Conservation (phyloP, 352 stramenopile species). For the Globisporangium uncinulatum region DNA sequence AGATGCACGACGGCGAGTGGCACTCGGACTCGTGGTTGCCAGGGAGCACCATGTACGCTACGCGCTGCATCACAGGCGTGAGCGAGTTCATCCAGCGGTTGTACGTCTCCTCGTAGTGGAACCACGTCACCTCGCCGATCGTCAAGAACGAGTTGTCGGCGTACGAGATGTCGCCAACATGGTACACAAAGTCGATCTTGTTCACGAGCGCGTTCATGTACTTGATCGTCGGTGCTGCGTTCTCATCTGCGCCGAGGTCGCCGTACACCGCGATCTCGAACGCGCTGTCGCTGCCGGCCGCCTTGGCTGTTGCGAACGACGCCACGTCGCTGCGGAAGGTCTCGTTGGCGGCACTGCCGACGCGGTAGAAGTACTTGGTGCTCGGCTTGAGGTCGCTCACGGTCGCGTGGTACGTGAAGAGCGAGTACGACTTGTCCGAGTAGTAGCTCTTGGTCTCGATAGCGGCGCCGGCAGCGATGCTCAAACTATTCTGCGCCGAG, state of each 20-base stretch:
- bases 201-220: conserved; percentile 31
- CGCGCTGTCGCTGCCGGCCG: conserved; percentile 16
- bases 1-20: conserved; percentile 53
- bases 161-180: conserved; percentile 70
- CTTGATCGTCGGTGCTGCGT: conserved; percentile 30
- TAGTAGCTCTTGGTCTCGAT: conserved; percentile 38
- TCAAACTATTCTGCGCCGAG: conserved; percentile 9
- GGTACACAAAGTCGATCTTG: conserved; percentile 54
- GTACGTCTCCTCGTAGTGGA: conserved; percentile 86
- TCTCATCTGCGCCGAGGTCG: conserved; percentile 36
- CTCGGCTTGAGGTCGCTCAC: conserved; percentile 19
- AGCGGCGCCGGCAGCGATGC: conserved; percentile 13
- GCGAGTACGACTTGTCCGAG: conserved; percentile 33
- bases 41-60: conserved; percentile 81
- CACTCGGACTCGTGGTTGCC: conserved; percentile 90
- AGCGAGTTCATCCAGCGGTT: conserved; percentile 82
- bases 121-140: conserved; percentile 25
- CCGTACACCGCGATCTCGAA: conserved; percentile 55
- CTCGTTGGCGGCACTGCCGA: conserved; percentile 20
- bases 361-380: conserved; percentile 47
- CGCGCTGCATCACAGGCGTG: conserved; percentile 30
- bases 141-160: conserved; percentile 23
- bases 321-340: conserved; percentile 21
- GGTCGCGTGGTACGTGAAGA: conserved; percentile 37
- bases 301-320: conserved; percentile 27